Conservation (phyloP, 1,284 basidiomycete genomes). For the Ganoderma leucocontextum region DNA sequence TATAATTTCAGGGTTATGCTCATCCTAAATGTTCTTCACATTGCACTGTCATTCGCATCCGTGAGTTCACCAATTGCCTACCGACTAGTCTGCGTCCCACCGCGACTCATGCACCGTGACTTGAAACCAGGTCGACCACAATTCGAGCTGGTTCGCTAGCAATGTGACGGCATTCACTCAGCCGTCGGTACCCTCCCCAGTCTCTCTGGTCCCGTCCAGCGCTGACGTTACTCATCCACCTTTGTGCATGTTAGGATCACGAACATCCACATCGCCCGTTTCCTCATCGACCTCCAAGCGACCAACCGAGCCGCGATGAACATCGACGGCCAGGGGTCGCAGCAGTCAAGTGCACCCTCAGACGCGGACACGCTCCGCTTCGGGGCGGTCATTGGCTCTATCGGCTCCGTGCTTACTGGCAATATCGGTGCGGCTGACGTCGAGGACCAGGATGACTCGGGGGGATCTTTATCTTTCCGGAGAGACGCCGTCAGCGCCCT, state of each 20-base stretch:
- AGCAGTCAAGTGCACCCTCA: background rate
- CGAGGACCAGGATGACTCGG: background rate
- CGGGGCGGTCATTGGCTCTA: background rate
- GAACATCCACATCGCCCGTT: background rate
- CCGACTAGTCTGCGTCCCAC: background rate
- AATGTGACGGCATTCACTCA: background rate
- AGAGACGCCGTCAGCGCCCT: no score
- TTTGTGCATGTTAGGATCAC: background rate
- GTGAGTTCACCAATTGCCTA: background rate
- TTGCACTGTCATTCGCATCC: background rate
- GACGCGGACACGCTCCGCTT: background rate
- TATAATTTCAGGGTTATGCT: background rate
- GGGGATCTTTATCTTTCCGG: background rate
- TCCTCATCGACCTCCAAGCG: conserved; percentile 5
- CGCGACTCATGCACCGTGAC: background rate
- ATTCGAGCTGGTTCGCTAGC: background rate
- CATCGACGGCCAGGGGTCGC: background rate
- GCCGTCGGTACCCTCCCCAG: background rate
- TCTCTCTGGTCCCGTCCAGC: background rate
- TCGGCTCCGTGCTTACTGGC: background rate
- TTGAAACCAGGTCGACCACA: background rate
- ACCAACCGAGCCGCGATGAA: background rate
- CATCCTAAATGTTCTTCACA: background rate
- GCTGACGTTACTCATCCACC: background rate
- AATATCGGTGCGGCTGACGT: background rate